phyloP scores from a whole-genome alignment of 139 green algal species.

The Closterium sp. region DNA sequence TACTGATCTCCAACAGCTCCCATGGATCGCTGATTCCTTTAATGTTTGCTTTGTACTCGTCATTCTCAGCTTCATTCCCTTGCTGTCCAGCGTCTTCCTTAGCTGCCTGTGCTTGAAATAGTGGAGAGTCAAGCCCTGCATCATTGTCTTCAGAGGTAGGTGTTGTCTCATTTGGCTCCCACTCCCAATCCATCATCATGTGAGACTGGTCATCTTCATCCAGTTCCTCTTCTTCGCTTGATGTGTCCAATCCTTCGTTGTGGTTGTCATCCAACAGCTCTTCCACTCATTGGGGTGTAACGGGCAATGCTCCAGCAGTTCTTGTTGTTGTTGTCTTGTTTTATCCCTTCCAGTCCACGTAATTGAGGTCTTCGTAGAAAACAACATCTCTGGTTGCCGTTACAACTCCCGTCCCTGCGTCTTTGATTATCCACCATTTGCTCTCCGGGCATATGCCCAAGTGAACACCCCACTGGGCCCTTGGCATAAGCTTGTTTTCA shows the following conservation, averaged over 20 bases:
- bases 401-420: background rate
- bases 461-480: background rate
- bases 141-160: background rate
- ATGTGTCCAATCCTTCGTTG: background rate
- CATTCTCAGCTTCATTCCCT: background rate
- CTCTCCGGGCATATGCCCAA: background rate
- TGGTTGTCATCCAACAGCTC: background rate
- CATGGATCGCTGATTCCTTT: background rate
- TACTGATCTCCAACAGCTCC: background rate
- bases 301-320: background rate
- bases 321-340: background rate
- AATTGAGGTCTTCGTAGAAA: background rate
- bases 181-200: background rate
- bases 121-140: background rate
- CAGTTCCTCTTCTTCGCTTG: no score
- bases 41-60: background rate
- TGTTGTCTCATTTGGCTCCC: background rate
- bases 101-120: background rate
- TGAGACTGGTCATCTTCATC: background rate
- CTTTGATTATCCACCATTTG: background rate
- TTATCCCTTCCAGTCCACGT: background rate
- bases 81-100: background rate
- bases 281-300: background rate
- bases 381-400: background rate
- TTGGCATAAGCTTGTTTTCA: background rate